Evolutionary conservation across 1,139 yeast genomes (phyloP), one percentile per base, ranked within the genome.

Genomic region (Geotrichum australiense): DNA sequence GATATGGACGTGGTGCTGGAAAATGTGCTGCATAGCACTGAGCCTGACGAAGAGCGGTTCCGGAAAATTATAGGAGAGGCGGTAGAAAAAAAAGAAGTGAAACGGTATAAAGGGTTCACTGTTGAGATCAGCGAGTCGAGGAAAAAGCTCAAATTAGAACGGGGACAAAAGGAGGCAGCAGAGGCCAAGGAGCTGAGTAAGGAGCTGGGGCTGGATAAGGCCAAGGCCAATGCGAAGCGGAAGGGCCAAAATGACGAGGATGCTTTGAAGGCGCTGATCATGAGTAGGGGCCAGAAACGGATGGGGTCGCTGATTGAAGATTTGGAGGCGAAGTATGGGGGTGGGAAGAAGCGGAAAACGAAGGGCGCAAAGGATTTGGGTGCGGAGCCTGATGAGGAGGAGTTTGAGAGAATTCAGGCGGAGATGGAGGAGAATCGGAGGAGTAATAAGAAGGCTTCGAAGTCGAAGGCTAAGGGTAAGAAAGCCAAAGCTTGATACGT

Each of bases 1-100:
- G 84, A 83, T 53, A 74, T 85, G 54, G 65, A 78, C 39, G 68
- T 69, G 46, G 63, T 86, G 12, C 81, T 85, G 57, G 94, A 84
- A 57, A 69, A 70, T 35, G 79, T 86, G 5, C 82, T 93, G 12
- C 95, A 86, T 60, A 69, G 70, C n/a, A 74, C 67, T 42, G 70
- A 63, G 5, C 82, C 78, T 50, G 87, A 80, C 51, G 43, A 40
- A 28, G 62, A 61, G 39, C 69, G 96, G 28, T 70, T 83, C 21
- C 73, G 72, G 47, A 59, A 58, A 2, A 67, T 78, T 3, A 72
- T 85, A 24, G 68, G 70, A 31, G 55, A 57, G 7, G 68, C 74
- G 27, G 63, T 75, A 19, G 58, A 58, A 2, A 55, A 57, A 1
- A 65, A 65, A 3, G 62, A 61, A 2, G 59, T 71, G 31, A 59